Conservation (phyloP, 768 basidiomycete genomes). For the Rhodotorula babjevae region DNA sequence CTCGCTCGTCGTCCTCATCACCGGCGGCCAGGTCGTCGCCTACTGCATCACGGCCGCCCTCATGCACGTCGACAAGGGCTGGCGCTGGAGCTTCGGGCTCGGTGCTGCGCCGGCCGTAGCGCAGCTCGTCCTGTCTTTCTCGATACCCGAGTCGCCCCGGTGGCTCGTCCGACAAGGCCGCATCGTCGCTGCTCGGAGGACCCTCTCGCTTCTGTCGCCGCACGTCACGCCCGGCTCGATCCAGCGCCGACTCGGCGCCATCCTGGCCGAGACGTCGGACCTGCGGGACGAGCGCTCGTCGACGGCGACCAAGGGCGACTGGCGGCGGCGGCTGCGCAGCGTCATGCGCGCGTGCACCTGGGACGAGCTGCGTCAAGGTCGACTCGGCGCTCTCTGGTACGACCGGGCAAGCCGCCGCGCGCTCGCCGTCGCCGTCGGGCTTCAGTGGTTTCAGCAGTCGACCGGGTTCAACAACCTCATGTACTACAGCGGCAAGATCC, state of each 20-base stretch:
- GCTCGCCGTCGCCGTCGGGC: conserved; percentile 27
- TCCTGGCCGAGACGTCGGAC: conserved; percentile 4
- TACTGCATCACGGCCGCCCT: conserved; percentile 32
- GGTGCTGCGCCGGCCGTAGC: conserved; percentile 22
- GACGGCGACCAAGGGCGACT: not conserved
- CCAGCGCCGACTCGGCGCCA: conserved; percentile 12
- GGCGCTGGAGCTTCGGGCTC: conserved; percentile 33
- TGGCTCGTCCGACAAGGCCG: not conserved
- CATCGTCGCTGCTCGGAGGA: conserved; percentile 8
- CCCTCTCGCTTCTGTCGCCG: conserved; percentile 10
- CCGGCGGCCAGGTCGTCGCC: conserved; percentile 35
- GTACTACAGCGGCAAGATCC: conserved; percentile 35
- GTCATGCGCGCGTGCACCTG: not conserved
- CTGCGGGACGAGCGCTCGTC: not conserved
- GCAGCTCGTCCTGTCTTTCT: conserved; percentile 30
- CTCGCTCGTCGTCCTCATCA: conserved; percentile 30
- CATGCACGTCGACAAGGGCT: conserved; percentile 7
- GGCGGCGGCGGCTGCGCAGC: not conserved
- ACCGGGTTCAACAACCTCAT: conserved; percentile 32
- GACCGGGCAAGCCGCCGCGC: conserved; percentile 28
- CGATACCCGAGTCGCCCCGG: conserved; percentile 33
- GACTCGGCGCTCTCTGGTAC: conserved; percentile 5
- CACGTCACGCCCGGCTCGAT: not conserved
- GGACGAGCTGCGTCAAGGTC: not conserved
- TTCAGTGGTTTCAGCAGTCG: conserved; percentile 35